Percentiles rank a stretch among this genome's conserved stretches.
phyloP scores from a whole-genome alignment of 1,139 yeast species.

The Candida sojae region DNA sequence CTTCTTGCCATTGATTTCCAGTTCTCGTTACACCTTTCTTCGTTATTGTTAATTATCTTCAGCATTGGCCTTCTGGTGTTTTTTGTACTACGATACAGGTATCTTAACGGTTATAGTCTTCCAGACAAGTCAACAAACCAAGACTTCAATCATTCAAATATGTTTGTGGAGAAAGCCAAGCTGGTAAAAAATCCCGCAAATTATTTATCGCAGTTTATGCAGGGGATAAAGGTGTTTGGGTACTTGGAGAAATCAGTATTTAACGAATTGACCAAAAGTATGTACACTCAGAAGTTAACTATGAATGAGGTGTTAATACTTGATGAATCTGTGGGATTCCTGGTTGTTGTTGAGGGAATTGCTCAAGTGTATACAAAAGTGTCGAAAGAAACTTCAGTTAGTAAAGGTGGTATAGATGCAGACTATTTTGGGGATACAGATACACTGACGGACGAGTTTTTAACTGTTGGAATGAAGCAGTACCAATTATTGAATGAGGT shows the following conservation, averaged over 20 bases:
- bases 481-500: constrained; percentile 84
- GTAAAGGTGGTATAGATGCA: neutral
- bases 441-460: constrained; percentile 41
- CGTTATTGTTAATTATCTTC: constrained; percentile 25
- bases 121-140: constrained; percentile 31
- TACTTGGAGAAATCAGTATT: constrained; percentile 88
- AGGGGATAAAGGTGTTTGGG: constrained; percentile 93
- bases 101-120: constrained; percentile 23
- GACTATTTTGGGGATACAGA: constrained; percentile 15
- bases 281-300: constrained; percentile 84
- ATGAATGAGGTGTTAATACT: constrained; percentile 74
- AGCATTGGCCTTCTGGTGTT: constrained; percentile 23
- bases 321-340: constrained; percentile 79
- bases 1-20: constrained; percentile 30
- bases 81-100: constrained; percentile 41
- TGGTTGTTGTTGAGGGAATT: constrained; percentile 92
- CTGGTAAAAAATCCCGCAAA: constrained; percentile 25
- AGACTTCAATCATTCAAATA: constrained; percentile 13
- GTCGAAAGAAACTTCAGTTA: constrained; percentile 18
- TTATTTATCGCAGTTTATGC: constrained; percentile 84
- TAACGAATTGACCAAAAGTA: constrained; percentile 86
- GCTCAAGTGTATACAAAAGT: constrained; percentile 75
- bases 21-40: constrained; percentile 37
- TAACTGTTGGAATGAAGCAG: constrained; percentile 46
- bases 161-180: constrained; percentile 25